Evolutionary conservation across 23 red algal species (phyloP), one percentile per base, ranked within the genome.

Genomic region (Porphyridium purpureum): DNA sequence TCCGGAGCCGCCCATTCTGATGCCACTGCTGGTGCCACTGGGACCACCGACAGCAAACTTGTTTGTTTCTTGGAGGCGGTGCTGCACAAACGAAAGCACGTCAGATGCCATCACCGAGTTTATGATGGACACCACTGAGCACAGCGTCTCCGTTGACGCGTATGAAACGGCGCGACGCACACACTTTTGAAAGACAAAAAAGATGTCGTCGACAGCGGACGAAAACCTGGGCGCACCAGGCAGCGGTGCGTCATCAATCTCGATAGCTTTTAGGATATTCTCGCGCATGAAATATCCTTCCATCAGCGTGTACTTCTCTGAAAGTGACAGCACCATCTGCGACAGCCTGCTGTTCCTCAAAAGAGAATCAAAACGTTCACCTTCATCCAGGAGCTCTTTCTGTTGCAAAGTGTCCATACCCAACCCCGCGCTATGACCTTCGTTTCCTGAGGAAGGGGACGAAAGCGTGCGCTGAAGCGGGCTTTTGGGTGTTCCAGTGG

Each of bases 181-280:
- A 52, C 66, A 80, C 26, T 93, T 93, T 75, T 81, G 73, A 31
- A 93, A 11, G 7, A 93, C 84, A 54, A 93, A 93, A 44, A 80
- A 93, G 31, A 80, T 68, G 51, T 93, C 84, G 41, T 93, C 84
- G 7, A 93, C 84, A 6, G 70, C 71, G 6, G 84, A 73, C 29
- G 84, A 93, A 14, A 57, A 68, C 27, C 73, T 52, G 14, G 71
- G 66, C 1, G 20, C 51, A 31, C 62, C 66, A 4, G 55, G 52
- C 4, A 65, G 58, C 27, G 59, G 53, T 22, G 35, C 50, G 48
- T 80, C 64, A 40, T 93, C 84, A 29, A 93, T 81, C 50, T 66
- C 47, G 24, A 93, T 80, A 15, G 84, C 84, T 46, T 71, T 34
- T 25, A 49, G 55, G 24, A 62, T 61, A 51, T 81, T 93, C 36